phyloP scores from a whole-genome alignment of 2,329 filamentous ascomycete species.

The Karstenula rhodostoma region DNA sequence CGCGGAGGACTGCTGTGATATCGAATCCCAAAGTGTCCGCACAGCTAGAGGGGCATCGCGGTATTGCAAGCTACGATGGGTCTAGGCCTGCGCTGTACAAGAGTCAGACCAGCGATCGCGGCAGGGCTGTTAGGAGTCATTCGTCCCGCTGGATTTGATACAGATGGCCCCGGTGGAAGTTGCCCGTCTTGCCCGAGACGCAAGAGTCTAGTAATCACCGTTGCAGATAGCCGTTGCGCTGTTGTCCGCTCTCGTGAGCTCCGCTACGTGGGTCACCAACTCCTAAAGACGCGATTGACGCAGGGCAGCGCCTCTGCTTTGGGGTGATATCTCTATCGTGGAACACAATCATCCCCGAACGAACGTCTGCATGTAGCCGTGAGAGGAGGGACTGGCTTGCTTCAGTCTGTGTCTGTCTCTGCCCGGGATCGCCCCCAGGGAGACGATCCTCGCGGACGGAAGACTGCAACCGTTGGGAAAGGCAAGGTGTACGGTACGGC shows the following conservation, averaged over 20 bases:
- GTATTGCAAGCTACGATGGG: neutral
- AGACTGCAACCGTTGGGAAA: conserved; percentile 9
- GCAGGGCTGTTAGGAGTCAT: neutral
- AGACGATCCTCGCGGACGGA: conserved; percentile 11
- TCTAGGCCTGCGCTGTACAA: neutral
- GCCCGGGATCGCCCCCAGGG: conserved; percentile 9
- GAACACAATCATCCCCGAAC: neutral
- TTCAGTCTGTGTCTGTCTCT: neutral
- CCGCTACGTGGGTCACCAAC: neutral
- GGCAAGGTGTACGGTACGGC: neutral
- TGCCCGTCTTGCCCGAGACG: neutral
- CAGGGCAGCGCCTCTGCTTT: neutral
- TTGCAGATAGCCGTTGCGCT: neutral
- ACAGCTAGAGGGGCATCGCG: neutral
- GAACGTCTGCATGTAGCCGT: conserved; percentile 6
- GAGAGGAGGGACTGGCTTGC: neutral
- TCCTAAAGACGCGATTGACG: neutral
- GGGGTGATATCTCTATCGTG: neutral
- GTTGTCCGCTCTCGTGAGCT: neutral
- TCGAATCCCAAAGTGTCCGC: neutral
- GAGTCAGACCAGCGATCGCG: neutral
- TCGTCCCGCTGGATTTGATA: neutral
- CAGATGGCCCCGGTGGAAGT: neutral
- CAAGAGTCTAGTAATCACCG: neutral
- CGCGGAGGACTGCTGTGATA: neutral